phyloP scores from a whole-genome alignment of 129 eudicot genomes.

The Centella asiatica region DNA sequence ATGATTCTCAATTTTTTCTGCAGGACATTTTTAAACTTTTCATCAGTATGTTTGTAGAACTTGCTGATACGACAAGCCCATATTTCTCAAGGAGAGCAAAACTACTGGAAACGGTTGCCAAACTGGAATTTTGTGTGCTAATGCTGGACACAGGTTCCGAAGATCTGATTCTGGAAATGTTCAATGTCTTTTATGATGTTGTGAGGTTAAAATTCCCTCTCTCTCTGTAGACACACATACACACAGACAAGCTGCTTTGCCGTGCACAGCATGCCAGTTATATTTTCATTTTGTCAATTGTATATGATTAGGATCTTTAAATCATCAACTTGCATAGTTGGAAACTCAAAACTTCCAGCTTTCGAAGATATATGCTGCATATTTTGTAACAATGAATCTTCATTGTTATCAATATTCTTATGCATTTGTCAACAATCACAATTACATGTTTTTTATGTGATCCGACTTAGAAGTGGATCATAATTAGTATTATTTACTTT shows the following conservation, averaged over 20 bases:
- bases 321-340: too few species aligned
- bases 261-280: too few species aligned
- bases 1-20: conserved; percentile 18
- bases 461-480: too few species aligned
- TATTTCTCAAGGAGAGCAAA: conserved; percentile 60
- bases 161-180: conserved; percentile 68
- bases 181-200: conserved; percentile 57
- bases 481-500: too few species aligned
- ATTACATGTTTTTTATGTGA: too few species aligned
- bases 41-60: conserved; percentile 68
- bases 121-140: conserved; percentile 55
- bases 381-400: too few species aligned
- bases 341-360: too few species aligned
- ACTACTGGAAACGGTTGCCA: conserved; percentile 75
- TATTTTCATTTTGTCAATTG: background rate
- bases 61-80: conserved; percentile 51
- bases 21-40: conserved; percentile 80
- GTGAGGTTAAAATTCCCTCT: conserved; percentile 37
- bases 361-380: too few species aligned
- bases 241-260: too few species aligned
- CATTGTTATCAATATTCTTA: too few species aligned
- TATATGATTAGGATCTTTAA: too few species aligned
- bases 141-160: conserved; percentile 81
- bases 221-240: background rate
- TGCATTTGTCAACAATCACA: too few species aligned